Conservation (phyloP, 768 basidiomycete species). For the Phaeotremella fagi region DNA sequence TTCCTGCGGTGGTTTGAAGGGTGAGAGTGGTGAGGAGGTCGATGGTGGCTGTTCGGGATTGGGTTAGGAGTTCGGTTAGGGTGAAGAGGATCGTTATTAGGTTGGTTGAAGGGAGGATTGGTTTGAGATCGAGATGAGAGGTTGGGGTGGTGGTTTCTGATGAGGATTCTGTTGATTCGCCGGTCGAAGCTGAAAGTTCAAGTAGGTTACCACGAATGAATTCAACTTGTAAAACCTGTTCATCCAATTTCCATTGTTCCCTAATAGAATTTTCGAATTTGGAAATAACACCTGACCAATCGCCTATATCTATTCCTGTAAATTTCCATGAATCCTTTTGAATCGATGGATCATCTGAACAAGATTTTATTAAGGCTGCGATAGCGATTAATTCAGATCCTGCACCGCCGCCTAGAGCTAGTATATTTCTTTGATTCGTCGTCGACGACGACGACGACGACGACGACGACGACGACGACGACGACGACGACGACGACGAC, state of each 20-base stretch:
- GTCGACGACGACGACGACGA: not conserved
- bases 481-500: not conserved
- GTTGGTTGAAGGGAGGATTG: constrained; percentile 4
- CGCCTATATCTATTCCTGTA: constrained; percentile 43
- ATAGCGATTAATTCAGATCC: constrained; percentile 43
- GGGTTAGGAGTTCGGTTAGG: constrained; percentile 43
- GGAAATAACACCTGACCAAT: constrained; percentile 24
- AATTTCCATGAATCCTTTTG: constrained; percentile 8
- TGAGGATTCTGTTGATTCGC: too few relatives aligned
- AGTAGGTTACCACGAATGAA: constrained; percentile 22
- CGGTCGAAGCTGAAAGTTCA: too few relatives aligned
- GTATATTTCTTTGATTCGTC: constrained; percentile 20
- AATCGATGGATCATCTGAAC: not conserved
- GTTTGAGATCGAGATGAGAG: constrained; percentile 2
- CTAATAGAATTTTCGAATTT: constrained; percentile 9
- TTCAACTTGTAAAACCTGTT: not conserved
- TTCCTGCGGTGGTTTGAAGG: constrained; percentile 17
- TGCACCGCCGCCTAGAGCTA: constrained; percentile 47
- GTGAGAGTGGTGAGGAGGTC: constrained; percentile 24
- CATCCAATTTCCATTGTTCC: constrained; percentile 9
- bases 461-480: too few relatives aligned
- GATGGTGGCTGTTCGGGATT: constrained; percentile 40
- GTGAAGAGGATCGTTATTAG: constrained; percentile 47
- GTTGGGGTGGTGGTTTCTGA: too few relatives aligned
- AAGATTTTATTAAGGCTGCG: constrained; percentile 16